A percentile compares a stretch with the other conserved stretches of the same genome.
These are phyloP conservation scores for Melampsora americana DNA, from an alignment of 1,284 basidiomycete genomes.

Conservation along the genomic window DNA sequence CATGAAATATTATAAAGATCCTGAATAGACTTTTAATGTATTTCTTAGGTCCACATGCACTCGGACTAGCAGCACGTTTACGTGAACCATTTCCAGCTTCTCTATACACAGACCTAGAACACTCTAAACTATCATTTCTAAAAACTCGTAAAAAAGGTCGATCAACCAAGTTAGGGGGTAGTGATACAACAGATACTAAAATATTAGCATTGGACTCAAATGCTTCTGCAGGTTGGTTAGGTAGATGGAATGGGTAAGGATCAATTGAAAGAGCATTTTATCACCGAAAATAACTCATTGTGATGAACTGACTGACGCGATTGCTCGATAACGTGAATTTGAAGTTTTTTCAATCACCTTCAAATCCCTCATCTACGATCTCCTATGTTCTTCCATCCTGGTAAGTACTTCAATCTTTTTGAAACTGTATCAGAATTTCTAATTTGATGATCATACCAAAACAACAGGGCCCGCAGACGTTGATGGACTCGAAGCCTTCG, in stretches of 20 bases:
- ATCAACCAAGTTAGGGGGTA: background rate
- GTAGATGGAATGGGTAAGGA: background rate
- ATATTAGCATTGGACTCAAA: background rate
- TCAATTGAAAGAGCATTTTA: too few species aligned
- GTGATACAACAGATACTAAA: background rate
- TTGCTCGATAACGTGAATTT: too few species aligned
- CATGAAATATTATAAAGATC: background rate
- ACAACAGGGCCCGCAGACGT: slow-evolving; percentile 19
- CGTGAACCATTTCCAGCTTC: slow-evolving; percentile 49
- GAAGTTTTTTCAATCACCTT: slow-evolving; percentile 47
- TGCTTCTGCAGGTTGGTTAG: background rate
- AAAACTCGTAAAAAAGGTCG: slow-evolving; percentile 11
- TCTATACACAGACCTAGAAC: slow-evolving; percentile 52
- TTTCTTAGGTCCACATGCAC: slow-evolving; percentile 49
- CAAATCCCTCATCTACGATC: slow-evolving; percentile 52
- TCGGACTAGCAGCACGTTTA: slow-evolving; percentile 49
- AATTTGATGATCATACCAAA: too few species aligned
- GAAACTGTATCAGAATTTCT: too few species aligned
- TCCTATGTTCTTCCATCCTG: slow-evolving; percentile 56
- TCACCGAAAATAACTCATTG: too few species aligned
- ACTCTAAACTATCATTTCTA: slow-evolving; percentile 50
- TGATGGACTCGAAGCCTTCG: slow-evolving; percentile 42
- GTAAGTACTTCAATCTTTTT: too few species aligned
- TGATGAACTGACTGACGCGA: too few species aligned
- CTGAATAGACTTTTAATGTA: background rate